phyloP scores from a whole-genome alignment of 768 basidiomycete genomes.

The Tubosaeta sp. region DNA sequence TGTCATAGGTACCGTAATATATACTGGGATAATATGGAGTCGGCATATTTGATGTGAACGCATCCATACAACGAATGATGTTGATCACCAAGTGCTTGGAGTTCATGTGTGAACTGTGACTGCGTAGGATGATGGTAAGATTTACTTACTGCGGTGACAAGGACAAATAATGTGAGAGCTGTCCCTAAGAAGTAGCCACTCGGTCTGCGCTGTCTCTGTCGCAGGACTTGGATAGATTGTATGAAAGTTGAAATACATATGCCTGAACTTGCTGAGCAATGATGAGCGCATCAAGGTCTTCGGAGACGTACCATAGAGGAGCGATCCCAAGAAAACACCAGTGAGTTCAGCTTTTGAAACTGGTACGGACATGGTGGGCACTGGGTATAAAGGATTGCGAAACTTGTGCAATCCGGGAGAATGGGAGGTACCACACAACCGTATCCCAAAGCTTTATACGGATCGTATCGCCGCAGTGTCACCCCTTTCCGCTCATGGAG shows the following conservation, averaged over 20 bases:
- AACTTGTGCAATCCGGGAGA: not conserved
- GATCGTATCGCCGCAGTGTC: not conserved
- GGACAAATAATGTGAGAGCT: not conserved
- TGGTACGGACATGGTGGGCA: not conserved
- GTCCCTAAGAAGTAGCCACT: constrained; percentile 1
- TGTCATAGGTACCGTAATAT: not conserved
- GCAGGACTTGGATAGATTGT: not conserved
- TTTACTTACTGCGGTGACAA: not conserved
- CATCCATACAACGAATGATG: not conserved
- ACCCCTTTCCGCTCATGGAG: no score
- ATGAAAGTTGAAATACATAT: not conserved
- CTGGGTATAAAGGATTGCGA: not conserved
- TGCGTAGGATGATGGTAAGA: no score
- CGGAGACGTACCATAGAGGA: not conserved
- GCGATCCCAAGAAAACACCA: constrained; percentile 2
- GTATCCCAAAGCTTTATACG: not conserved
- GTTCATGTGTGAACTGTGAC: not conserved
- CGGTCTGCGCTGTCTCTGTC: not conserved
- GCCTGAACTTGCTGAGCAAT: not conserved
- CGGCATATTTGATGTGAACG: not conserved
- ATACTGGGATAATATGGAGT: not conserved
- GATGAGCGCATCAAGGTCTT: not conserved
- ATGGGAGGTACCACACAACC: not conserved
- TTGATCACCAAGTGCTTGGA: not conserved
- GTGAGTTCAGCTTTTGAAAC: not conserved